phyloP scores from a whole-genome alignment of 2,329 filamentous ascomycete species.

The Claviceps paspali region DNA sequence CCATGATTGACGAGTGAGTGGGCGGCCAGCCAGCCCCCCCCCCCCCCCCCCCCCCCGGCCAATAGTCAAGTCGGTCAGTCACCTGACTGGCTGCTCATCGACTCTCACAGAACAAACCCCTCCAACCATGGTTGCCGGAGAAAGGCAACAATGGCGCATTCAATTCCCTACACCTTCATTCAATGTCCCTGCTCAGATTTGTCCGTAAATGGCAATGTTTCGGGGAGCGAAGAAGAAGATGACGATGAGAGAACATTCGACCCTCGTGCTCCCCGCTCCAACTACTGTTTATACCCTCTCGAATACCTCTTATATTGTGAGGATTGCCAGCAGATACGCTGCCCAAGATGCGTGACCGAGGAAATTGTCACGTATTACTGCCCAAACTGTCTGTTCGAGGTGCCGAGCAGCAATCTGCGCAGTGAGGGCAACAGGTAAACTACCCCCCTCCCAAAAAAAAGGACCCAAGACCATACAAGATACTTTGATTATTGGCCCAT shows the following conservation, averaged over 20 bases:
- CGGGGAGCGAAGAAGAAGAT: slow-evolving; percentile 28
- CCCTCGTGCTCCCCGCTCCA: slow-evolving; percentile 67
- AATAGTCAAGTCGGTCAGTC: not conserved
- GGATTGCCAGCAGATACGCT: slow-evolving; percentile 92
- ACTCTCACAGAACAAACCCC: not conserved
- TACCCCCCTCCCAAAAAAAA: no score
- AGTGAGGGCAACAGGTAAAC: slow-evolving; percentile 78
- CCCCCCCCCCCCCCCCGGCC: no score
- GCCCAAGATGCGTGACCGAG: slow-evolving; percentile 78
- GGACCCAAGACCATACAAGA: not conserved
- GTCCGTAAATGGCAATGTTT: slow-evolving; percentile 18
- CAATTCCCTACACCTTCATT: slow-evolving; percentile 49
- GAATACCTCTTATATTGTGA: slow-evolving; percentile 94
- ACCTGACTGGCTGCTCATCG: slow-evolving; percentile 3
- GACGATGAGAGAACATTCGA: slow-evolving; percentile 74
- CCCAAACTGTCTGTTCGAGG: slow-evolving; percentile 89
- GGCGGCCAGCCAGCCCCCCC: no score
- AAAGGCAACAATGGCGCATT: slow-evolving; percentile 27
- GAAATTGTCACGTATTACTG: slow-evolving; percentile 95
- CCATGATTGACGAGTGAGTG: no score
- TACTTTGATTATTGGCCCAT: not conserved
- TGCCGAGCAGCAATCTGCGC: slow-evolving; percentile 82
- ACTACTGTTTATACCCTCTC: slow-evolving; percentile 83
- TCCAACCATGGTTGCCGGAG: not conserved
- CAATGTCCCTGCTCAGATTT: slow-evolving; percentile 49